These are phyloP conservation scores for Bertia moriformis DNA, from an alignment of 2,329 filamentous ascomycete species.

Conservation along the genomic window DNA sequence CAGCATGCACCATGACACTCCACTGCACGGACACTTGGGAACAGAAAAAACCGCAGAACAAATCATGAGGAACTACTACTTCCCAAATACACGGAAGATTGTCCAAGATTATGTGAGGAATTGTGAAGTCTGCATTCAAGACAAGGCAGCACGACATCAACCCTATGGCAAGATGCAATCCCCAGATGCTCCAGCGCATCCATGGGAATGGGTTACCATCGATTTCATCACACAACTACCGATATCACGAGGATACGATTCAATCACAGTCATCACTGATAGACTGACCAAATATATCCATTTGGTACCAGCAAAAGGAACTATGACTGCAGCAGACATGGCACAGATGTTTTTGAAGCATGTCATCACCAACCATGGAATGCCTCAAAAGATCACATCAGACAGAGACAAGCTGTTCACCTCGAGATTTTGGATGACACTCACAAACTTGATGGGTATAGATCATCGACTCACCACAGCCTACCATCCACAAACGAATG, in stretches of 20 bases:
- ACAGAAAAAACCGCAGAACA: background rate
- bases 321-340: background rate
- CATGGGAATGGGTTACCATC: background rate
- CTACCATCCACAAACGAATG: background rate
- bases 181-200: background rate
- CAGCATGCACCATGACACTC: background rate
- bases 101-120: background rate
- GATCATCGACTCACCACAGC: background rate
- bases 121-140: background rate
- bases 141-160: background rate
- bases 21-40: background rate
- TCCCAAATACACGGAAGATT: background rate
- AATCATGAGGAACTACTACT: background rate
- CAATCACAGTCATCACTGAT: background rate
- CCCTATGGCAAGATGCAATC: background rate
- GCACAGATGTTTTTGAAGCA: background rate
- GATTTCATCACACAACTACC: background rate
- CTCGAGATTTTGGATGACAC: background rate
- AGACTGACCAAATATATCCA: background rate
- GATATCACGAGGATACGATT: background rate
- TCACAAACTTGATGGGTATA: background rate
- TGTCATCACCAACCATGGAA: background rate
- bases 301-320: background rate
- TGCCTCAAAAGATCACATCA: background rate
- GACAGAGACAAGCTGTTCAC: background rate